phyloP scores from a whole-genome alignment of 352 stramenopile genomes.

The Phytophthora fragariae region DNA sequence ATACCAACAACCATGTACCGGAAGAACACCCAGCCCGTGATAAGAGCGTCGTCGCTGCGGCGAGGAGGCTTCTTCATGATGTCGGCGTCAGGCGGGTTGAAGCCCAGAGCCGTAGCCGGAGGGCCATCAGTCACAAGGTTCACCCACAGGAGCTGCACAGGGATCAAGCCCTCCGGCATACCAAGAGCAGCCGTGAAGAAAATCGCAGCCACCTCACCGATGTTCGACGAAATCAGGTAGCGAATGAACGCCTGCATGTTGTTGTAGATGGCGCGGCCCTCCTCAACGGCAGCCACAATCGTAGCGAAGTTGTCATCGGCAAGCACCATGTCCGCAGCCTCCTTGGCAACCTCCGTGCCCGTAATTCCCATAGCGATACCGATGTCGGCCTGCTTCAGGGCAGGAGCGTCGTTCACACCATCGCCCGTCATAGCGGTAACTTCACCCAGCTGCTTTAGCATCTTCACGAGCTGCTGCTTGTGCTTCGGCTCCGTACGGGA shows the following conservation, averaged over 20 bases:
- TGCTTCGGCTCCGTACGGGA: constrained; percentile 97
- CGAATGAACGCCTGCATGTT: constrained; percentile 99
- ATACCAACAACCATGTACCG: constrained; percentile 97
- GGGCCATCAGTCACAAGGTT: constrained; percentile 99
- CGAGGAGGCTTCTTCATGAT: constrained; percentile 97
- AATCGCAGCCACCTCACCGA: constrained; percentile 99
- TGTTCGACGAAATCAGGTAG: constrained; percentile 99
- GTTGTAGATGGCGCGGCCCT: constrained; percentile 92
- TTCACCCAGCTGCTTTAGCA: constrained; percentile 95
- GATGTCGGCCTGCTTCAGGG: constrained; percentile 98
- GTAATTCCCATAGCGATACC: constrained; percentile 98
- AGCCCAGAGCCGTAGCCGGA: constrained; percentile 97
- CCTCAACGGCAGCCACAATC: constrained; percentile 94
- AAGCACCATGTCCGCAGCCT: constrained; percentile 98
- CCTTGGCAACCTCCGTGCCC: constrained; percentile 98
- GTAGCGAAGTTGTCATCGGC: constrained; percentile 99
- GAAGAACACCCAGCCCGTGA: constrained; percentile 98
- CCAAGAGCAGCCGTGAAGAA: constrained; percentile 97
- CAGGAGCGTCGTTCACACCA: constrained; percentile 99
- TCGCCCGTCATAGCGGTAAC: constrained; percentile 98
- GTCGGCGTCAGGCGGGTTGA: constrained; percentile 98
- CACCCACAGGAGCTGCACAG: constrained; percentile 99
- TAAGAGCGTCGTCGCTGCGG: constrained; percentile 96
- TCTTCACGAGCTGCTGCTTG: constrained; percentile 97
- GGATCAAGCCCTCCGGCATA: constrained; percentile 97